phyloP scores from a whole-genome alignment of 345 rosid species.

The Crucihimalaya himalaica region DNA sequence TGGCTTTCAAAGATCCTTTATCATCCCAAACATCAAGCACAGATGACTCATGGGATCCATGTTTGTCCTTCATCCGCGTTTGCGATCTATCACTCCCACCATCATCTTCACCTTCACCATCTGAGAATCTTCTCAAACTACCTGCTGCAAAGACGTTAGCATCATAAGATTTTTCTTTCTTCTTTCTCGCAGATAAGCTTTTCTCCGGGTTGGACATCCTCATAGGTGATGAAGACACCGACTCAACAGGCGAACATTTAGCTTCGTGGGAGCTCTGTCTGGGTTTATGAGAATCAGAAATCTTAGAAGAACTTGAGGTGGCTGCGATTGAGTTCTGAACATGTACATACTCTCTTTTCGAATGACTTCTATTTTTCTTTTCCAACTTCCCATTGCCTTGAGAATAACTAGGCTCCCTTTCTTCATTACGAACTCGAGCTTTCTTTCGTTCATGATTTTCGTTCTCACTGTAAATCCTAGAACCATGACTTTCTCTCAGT shows the following conservation, averaged over 20 bases:
- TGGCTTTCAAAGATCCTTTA: conserved; percentile 51
- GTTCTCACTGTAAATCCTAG: conserved; percentile 48
- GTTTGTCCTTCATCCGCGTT: conserved; percentile 50
- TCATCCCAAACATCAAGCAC: conserved; percentile 52
- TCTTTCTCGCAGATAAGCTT: conserved; percentile 45
- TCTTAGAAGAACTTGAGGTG: conserved; percentile 92
- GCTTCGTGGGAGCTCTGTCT: conserved; percentile 59
- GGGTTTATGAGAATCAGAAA: conserved; percentile 78
- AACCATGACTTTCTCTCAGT: conserved; percentile 49
- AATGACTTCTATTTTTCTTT: conserved; percentile 56
- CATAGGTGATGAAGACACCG: conserved; percentile 84
- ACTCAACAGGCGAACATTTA: conserved; percentile 86
- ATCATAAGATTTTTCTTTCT: conserved; percentile 51
- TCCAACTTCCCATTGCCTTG: conserved; percentile 58
- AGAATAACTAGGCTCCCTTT: conserved; percentile 59
- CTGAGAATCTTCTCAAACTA: conserved; percentile 54
- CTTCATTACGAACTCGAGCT: conserved; percentile 55
- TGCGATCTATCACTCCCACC: conserved; percentile 65
- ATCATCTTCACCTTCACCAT: conserved; percentile 69
- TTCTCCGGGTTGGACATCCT: conserved; percentile 56
- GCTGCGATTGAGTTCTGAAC: conserved; percentile 61
- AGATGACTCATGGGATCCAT: conserved; percentile 50
- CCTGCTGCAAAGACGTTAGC: conserved; percentile 43
- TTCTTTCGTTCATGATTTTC: conserved; percentile 63
- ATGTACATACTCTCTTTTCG: conserved; percentile 56